Evolutionary conservation across 1,284 basidiomycete genomes (phyloP), one percentile per base, ranked within the genome.

Genomic region (Cutaneotrichosporon spelunceum): DNA sequence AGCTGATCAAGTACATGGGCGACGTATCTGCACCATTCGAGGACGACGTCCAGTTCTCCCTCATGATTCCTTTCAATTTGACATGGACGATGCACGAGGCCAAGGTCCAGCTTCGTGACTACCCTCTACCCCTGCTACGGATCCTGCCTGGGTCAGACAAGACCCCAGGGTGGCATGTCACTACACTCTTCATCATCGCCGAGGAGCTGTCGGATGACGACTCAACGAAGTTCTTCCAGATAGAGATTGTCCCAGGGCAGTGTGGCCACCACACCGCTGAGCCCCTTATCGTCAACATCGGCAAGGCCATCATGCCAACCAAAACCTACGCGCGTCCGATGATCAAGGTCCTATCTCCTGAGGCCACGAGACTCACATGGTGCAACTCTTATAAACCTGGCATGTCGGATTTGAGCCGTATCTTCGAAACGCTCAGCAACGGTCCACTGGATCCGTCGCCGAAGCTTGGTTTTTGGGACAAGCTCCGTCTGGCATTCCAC

Each of bases 401-500:
- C 4, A 88, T 92, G 23, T 90, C 94, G 70, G 95, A 98, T 72
- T 78, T 98, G 52, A 87, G 89, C 82, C 85, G 87, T 48, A 84
- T 95, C 24, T 75, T 98, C 30, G 95, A 98, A 62, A 88, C 87
- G 1, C 73, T 99, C 57, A 86, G 89, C 1, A 88, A 87, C 66
- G 84, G 90, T 14, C 87, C 91, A 36, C 85, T 86, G 42, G 95
- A 99, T 78, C 84, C 87, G n/a, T 95, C 93, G 6, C 88, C 91
- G 14, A 84, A 86, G 26, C 77, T 95, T 59, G 94, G 93, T 2
- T 97, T 97, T 77, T 98, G 95, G 95, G 94, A 98, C 75, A 98
- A 87, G 87, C 80, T 96, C 69, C 84, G 91, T 42, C 81, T 96
- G 19, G 81, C 90, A 19, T 84, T 95, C 65, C 94, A 97, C 72